phyloP scores from a whole-genome alignment of 257 asterid species.

The Forsythia suspensa region DNA sequence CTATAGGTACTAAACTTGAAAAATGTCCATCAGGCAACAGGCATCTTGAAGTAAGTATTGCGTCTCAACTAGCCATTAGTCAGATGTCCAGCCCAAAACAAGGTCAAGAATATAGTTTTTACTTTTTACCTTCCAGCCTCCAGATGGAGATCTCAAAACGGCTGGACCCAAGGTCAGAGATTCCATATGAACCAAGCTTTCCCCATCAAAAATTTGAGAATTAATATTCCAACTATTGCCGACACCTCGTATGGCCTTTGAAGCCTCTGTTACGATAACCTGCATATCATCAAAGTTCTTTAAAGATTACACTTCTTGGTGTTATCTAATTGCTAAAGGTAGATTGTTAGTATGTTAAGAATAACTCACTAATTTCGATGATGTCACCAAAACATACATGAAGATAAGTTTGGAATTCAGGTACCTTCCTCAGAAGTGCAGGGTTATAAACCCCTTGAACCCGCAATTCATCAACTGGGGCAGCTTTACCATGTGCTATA shows the following conservation, averaged over 20 bases:
- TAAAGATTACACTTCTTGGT: not conserved
- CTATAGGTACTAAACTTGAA: not conserved
- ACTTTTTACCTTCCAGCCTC: constrained; percentile 50
- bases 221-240: constrained; percentile 39
- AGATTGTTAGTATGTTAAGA: not conserved
- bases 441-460: constrained; percentile 67
- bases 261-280: constrained; percentile 60
- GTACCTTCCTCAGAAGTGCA: constrained; percentile 59
- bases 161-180: constrained; percentile 54
- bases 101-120: not conserved
- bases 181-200: constrained; percentile 39
- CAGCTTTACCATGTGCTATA: constrained; percentile 60
- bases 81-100: constrained; percentile 8
- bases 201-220: constrained; percentile 41
- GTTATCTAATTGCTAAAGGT: too few relatives aligned
- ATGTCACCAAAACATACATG: not conserved
- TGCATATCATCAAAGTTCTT: constrained; percentile 22
- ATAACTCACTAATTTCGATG: not conserved
- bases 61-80: constrained; percentile 6
- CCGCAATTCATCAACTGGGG: constrained; percentile 73
- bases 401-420: not conserved
- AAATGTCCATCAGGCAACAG: not conserved
- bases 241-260: constrained; percentile 49
- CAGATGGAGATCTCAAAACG: constrained; percentile 57
- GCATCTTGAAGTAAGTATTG: constrained; percentile 1